Base-by-base conservation (phyloP, 2,329 filamentous ascomycete genomes). In the Aureobasidium vineae region DNA sequence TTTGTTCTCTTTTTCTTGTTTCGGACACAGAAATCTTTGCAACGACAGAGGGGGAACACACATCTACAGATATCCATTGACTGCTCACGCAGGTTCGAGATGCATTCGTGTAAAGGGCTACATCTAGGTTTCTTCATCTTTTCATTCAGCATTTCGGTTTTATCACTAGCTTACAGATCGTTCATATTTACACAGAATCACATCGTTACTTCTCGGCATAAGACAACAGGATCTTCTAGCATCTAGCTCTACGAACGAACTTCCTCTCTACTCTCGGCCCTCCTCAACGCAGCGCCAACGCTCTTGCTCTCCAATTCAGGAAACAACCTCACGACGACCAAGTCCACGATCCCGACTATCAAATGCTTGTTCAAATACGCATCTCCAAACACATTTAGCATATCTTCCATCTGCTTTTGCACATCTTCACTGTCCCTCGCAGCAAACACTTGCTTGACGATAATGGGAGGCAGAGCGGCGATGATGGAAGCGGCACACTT, bases 301-400 rank as follows among this genome's bases (percentile, higher is more conserved):
- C 47, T 33, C 5, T 38, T 40, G n/a, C 61, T 63, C 50, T 45
- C 83, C 72, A 98, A 76, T 79, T 99, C 95, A 5, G 95, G 95
- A 74, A 97, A 85, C 69, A 98, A 77, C 70, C 89, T 86, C 66
- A 92, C 85, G n/a, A 97, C 81, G 2, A 97, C 76, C 67, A 94
- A 79, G 79, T 99, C 95, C 40, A 98, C 79, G 56, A 95, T 82
- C 52, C 86, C 83, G 74, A 96, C 97, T 71, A 97, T 81, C 38
- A 98, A 80, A 79, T 97, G 92, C 79, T 93, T 96, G 79, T 99
- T 99, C 78, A 92, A 89, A 79, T 97, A 97, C 61, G 85, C 82
- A 77, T 97, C 92, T 19, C 85, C 86, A 70, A 97, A 88, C 43
- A 93, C 81, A 72, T 90, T 86, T 54, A 98, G 81, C 53, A 92